Conservation (phyloP, 495 filamentous ascomycete genomes). For the Xylaria bambusicola region DNA sequence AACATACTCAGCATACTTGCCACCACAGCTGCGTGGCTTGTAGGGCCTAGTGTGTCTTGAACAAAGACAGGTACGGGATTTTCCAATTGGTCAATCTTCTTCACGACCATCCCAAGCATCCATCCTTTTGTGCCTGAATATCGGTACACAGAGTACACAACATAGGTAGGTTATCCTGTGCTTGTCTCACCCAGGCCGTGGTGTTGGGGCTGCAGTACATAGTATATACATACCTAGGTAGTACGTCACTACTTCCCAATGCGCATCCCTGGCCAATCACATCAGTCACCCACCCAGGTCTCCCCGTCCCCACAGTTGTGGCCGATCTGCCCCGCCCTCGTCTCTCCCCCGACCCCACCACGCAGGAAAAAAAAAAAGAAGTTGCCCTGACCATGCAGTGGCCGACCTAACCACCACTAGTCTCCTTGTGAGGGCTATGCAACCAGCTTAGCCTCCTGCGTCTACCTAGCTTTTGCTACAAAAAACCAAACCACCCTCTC, state of each 20-base stretch:
- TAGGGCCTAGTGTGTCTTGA: neutral
- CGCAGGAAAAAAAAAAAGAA: constrained; percentile 6
- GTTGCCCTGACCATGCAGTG: neutral
- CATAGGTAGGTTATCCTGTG: no score
- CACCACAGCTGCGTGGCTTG: neutral
- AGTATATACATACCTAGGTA: no score
- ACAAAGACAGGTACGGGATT: neutral
- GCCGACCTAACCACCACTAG: neutral
- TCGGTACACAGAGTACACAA: no score
- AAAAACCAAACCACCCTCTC: neutral
- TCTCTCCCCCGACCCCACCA: constrained; percentile 10
- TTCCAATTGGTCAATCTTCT: neutral
- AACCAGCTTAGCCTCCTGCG: constrained; percentile 1
- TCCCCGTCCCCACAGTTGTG: constrained; percentile 1
- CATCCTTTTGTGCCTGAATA: neutral
- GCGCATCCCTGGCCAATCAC: neutral
- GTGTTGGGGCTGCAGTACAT: no score
- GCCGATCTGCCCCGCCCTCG: constrained; percentile 1
- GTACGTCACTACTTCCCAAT: constrained; percentile 4
- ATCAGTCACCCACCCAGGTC: constrained; percentile 7
- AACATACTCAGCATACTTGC: neutral
- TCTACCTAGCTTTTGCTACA: neutral
- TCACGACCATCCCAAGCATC: no score
- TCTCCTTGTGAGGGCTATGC: constrained; percentile 1
- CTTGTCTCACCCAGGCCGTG: no score